A percentile compares a stretch with the other conserved stretches of the same genome.
phyloP scores from a whole-genome alignment of 306 rosid species.

The Datisca glomerata region DNA sequence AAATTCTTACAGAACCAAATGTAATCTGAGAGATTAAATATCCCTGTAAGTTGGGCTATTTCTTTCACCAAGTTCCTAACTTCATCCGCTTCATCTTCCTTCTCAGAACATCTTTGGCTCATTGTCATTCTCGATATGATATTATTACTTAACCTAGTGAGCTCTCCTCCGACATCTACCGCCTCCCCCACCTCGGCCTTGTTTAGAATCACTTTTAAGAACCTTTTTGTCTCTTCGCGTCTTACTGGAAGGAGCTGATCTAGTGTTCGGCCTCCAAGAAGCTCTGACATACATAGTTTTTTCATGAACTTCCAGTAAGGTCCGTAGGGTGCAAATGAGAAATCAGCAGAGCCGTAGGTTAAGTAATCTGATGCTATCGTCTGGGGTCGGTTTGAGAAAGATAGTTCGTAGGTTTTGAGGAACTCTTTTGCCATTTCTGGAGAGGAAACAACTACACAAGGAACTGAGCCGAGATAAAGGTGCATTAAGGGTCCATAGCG shows the following conservation, averaged over 20 bases:
- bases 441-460: constrained; percentile 23
- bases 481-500: constrained; percentile 23
- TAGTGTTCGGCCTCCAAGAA: constrained; percentile 34
- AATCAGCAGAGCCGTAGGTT: constrained; percentile 25
- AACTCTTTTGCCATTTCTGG: constrained; percentile 28
- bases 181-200: constrained; percentile 21
- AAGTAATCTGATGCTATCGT: constrained; percentile 17
- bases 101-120: constrained; percentile 20
- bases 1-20: constrained; percentile 38
- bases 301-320: constrained; percentile 47
- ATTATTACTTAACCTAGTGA: constrained; percentile 23
- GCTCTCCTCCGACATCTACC: constrained; percentile 29
- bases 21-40: constrained; percentile 42
- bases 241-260: constrained; percentile 27
- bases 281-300: constrained; percentile 40
- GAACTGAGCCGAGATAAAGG: constrained; percentile 27
- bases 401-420: constrained; percentile 23
- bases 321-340: constrained; percentile 32
- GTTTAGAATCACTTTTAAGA: constrained; percentile 5
- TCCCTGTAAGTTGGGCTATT: constrained; percentile 23
- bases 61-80: constrained; percentile 28
- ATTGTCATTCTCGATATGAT: constrained; percentile 37
- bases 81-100: constrained; percentile 19
- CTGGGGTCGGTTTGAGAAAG: constrained; percentile 18
- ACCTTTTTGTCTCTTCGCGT: constrained; percentile 29